Base-by-base conservation (phyloP, 768 basidiomycete species). In the Suillus occidentalis region DNA sequence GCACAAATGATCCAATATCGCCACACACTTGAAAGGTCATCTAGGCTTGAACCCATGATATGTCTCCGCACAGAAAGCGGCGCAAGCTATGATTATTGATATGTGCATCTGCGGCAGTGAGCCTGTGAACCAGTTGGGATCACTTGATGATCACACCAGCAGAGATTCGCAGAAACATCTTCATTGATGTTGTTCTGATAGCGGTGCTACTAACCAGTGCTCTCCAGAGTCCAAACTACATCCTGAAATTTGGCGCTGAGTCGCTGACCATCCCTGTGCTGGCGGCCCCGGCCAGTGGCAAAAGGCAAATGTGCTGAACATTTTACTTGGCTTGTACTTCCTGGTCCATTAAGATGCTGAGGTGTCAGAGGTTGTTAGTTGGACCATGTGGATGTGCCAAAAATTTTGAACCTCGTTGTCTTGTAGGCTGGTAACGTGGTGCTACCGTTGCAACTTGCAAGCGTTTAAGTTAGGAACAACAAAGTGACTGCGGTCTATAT, bases 11-110 rank as follows among this genome's bases (percentile, higher is more conserved):
- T 50, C 8, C 5, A 2, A 49, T 22, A 22, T 6, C 43, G 20
- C 7, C 43, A 45, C 18, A 43, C 20, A 20, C 42, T 49, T 22
- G 5, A 49, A 22, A 22, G 22, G 6, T 25, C 47, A 13, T 49
- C 25, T 31, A 84, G 59, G 70, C 68, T 16, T 61, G 63, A 22
- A 55, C 65, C 31, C 63, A 73, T 57, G 39, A 65, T 16, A 47
- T 65, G 12, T 63, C 64, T 7, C 61, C 20, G 6, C 5, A 20
- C 61, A 62, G 28, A 64, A 39, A 16, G 42, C 34, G 34, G 6
- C 39, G 50, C 42, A 63, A 61, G 50, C 64, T 65, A 50, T 36
- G 34, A 36, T 36, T 36, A 36, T 36, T 65, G 47, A 50, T 42
- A 43, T 43, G 3, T 28, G 28, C 28, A 28, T 28, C 28, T 28